These are phyloP conservation scores for Chaetothyriales sp. DNA, from an alignment of 2,329 filamentous ascomycete species.

Conservation along the genomic window DNA sequence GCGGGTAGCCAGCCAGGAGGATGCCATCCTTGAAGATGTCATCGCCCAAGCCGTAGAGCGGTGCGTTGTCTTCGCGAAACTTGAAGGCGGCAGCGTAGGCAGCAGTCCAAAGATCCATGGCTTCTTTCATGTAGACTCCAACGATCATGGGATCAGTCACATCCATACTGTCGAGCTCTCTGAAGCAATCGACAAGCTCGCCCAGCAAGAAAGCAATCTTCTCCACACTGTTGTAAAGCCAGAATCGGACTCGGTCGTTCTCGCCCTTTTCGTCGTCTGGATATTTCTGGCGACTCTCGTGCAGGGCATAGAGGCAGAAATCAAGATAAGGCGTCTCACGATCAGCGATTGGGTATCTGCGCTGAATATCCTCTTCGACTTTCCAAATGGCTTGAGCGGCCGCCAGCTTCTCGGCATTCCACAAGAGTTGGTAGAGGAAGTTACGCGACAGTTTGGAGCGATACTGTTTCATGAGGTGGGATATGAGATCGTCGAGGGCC, in stretches of 20 bases:
- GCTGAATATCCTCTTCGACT: conserved; percentile 57
- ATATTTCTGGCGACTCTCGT: conserved; percentile 60
- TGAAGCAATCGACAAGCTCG: conserved; percentile 66
- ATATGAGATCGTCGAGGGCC: conserved; percentile 62
- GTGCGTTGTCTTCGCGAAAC: conserved; percentile 58
- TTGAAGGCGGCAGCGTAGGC: conserved; percentile 50
- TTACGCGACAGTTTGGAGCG: conserved; percentile 49
- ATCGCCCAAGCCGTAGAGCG: conserved; percentile 57
- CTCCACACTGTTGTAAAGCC: conserved; percentile 66
- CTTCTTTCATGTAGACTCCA: conserved; percentile 46
- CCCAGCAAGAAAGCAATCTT: conserved; percentile 61
- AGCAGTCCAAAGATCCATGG: conserved; percentile 57
- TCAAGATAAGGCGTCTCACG: conserved; percentile 58
- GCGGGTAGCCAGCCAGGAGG: conserved; percentile 47
- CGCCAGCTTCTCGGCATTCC: conserved; percentile 78
- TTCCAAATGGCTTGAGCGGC: conserved; percentile 71
- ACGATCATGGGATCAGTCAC: conserved; percentile 38
- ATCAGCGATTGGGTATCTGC: conserved; percentile 40
- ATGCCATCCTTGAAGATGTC: conserved; percentile 55
- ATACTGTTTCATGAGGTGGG: conserved; percentile 54
- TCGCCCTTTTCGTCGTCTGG: conserved; percentile 53
- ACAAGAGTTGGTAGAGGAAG: conserved; percentile 69
- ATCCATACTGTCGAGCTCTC: conserved; percentile 52
- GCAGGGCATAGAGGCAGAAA: conserved; percentile 62
- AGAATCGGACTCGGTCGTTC: conserved; percentile 67